Evolutionary conservation across 352 stramenopile species (phyloP), one percentile per base, ranked within the genome.

Genomic region (Phytophthora pistaciae): DNA sequence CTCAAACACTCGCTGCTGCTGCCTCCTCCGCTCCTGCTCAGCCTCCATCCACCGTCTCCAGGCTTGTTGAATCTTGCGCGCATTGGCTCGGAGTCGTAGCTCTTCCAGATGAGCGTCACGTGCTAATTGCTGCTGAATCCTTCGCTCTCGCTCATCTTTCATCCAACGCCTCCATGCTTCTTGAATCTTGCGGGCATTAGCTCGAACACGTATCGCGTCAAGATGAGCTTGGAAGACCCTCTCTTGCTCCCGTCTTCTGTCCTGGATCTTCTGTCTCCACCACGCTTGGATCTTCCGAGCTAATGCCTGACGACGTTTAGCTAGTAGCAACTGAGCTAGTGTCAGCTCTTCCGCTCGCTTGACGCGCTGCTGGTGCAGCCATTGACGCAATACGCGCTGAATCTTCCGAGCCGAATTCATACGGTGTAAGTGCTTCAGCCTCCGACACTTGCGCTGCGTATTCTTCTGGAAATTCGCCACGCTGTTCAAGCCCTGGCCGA

Each of bases 381-480:
- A 78, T 8, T 10, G 40, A 31, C 65, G 49, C 63, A 61, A 84
- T 31, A 33, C 31, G 27, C 56, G 59, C 57, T 84, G 77, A 36
- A 84, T 64, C 4, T 54, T 69, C 11, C 79, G 57, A 40, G 68
- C 66, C 21, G 18, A 60, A 42, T 60, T 44, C 21, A 57, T 57
- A 1, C 25, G 25, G 0, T 56, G 56, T 6, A 85, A 59, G 16
- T 71, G 25, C 13, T 75, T 70, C 23, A 87, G 11, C 13, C 66
- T 66, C 5, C 40, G 31, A 25, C 42, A 58, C 23, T 64, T 71
- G 9, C 62, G 46, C 3, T 38, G 3, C 1, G 79, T 25, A 6
- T 27, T 5, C 4, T 46, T 58, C 4, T 59, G 56, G 11, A 84
- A 18, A 5, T 58, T 56, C 18, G 54, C 4, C 9, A 85, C 40